These are phyloP conservation scores for Dionaea muscipula DNA, from an alignment of 179 eudicot genomes.

Conservation along the genomic window DNA sequence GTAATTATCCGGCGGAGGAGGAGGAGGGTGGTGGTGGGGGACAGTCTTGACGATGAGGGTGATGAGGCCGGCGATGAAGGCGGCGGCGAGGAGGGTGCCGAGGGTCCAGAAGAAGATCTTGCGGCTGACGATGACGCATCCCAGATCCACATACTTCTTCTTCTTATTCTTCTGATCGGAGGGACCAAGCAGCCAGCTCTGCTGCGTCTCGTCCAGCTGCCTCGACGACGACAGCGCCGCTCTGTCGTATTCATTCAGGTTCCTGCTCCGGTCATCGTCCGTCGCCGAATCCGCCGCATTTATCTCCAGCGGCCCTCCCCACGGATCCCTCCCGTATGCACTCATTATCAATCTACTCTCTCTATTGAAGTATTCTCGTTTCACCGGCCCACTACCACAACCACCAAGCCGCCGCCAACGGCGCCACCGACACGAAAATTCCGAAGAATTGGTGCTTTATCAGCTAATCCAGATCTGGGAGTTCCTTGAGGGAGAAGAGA, in stretches of 20 bases:
- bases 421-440: no score
- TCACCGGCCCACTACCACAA: no score
- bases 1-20: slow-evolving; percentile 76
- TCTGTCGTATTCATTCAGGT: slow-evolving; percentile 62
- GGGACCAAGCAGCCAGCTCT: slow-evolving; percentile 78
- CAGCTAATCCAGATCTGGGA: no score
- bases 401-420: no score
- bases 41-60: slow-evolving; percentile 52
- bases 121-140: slow-evolving; percentile 62
- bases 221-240: slow-evolving; percentile 58
- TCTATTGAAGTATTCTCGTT: no score
- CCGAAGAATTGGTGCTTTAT: no score
- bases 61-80: slow-evolving; percentile 40
- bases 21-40: slow-evolving; percentile 40
- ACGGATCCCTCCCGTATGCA: slow-evolving; percentile 79
- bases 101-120: slow-evolving; percentile 63
- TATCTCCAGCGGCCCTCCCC: slow-evolving; percentile 86
- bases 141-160: slow-evolving; percentile 78
- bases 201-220: slow-evolving; percentile 73
- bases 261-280: slow-evolving; percentile 88
- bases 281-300: slow-evolving; percentile 69
- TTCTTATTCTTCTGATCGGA: slow-evolving; percentile 78
- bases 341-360: slow-evolving; percentile 7
- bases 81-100: slow-evolving; percentile 49
- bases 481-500: no score